These are phyloP conservation scores for Aspergillus caelatus DNA, from an alignment of 2,329 filamentous ascomycete genomes.

Conservation along the genomic window DNA sequence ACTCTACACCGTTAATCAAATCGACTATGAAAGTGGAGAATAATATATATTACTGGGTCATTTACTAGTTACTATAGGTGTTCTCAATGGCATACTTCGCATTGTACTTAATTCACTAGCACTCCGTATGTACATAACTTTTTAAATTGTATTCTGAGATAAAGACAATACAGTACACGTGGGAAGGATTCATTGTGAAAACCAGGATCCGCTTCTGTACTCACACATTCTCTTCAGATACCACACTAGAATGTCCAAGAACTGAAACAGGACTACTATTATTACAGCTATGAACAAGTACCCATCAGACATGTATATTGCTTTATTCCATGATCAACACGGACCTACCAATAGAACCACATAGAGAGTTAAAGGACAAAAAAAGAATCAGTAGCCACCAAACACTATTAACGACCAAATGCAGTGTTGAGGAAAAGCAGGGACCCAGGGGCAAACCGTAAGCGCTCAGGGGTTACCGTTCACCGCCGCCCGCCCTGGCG, in stretches of 20 bases:
- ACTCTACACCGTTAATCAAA: background rate
- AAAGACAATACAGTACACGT: background rate
- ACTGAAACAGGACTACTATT: background rate
- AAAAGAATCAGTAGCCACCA: slow-evolving; percentile 4
- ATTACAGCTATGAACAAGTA: background rate
- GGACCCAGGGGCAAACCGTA: slow-evolving; percentile 18
- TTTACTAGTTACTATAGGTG: background rate
- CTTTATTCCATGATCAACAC: background rate
- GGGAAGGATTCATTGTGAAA: background rate
- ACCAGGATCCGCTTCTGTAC: background rate
- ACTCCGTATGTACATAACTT: background rate
- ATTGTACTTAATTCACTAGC: background rate
- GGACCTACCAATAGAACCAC: background rate
- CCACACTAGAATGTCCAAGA: background rate
- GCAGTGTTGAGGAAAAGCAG: slow-evolving; percentile 6
- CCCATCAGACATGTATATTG: background rate
- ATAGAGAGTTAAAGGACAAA: background rate
- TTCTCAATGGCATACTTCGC: background rate
- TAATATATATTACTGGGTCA: background rate
- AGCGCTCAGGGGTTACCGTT: slow-evolving; percentile 14
- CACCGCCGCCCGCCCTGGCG: slow-evolving; percentile 16
- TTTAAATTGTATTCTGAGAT: background rate
- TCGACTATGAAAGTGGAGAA: background rate
- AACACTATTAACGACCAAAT: background rate
- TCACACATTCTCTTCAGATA: background rate